phyloP scores from a whole-genome alignment of 371 early-diverging fungal species.

The Mortierella sp. region DNA sequence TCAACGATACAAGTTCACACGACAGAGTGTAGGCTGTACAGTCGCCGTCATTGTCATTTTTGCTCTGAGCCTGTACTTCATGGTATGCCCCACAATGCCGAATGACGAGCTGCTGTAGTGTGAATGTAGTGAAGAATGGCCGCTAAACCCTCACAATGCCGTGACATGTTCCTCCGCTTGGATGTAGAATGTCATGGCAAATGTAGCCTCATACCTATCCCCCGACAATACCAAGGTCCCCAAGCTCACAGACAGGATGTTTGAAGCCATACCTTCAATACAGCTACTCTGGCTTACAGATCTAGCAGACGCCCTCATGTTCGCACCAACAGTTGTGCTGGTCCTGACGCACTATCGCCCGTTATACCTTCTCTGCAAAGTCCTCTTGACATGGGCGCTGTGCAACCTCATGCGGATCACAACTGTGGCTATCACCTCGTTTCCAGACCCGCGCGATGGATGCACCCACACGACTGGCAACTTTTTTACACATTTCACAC shows the following conservation, averaged over 20 bases:
- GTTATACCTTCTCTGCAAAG: conserved; percentile 58
- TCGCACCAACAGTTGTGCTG: conserved; percentile 59
- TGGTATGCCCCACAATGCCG: conserved; percentile 14
- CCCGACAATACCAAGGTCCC: conserved; percentile 55
- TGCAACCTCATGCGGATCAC: conserved; percentile 65
- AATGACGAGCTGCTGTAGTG: background rate
- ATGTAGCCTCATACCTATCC: conserved; percentile 67
- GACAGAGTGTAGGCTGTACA: conserved; percentile 26
- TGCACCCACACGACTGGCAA: conserved; percentile 62
- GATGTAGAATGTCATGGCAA: conserved; percentile 65
- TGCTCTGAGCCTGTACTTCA: conserved; percentile 42
- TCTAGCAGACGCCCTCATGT: conserved; percentile 63
- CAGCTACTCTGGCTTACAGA: conserved; percentile 65
- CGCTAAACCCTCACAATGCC: conserved; percentile 3
- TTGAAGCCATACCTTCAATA: conserved; percentile 59
- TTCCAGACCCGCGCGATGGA: conserved; percentile 65
- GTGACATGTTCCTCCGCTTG: background rate
- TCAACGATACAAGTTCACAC: conserved; percentile 37
- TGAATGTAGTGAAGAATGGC: background rate
- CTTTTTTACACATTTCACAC: conserved; percentile 58
- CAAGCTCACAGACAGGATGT: conserved; percentile 61
- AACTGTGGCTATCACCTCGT: conserved; percentile 68
- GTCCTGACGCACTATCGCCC: conserved; percentile 61
- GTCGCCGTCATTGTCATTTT: conserved; percentile 21
- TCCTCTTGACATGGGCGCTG: conserved; percentile 59